Evolutionary conservation across 306 rosid species (phyloP).

Genomic region (Vigna hirtella): DNA sequence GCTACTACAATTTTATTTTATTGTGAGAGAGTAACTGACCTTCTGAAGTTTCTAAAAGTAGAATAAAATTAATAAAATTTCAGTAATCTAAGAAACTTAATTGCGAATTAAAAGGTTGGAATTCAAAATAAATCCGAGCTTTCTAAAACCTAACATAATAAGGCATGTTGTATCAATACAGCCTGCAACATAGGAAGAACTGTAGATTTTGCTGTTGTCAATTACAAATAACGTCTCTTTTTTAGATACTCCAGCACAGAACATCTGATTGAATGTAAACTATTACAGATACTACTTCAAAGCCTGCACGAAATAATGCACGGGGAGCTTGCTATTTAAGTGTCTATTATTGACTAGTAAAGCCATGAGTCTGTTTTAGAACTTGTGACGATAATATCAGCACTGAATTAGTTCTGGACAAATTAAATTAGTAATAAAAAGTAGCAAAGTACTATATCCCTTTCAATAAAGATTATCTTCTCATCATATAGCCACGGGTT

Average conservation of each 20-base stretch:
- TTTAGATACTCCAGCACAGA: neutral
- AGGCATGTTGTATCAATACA: neutral
- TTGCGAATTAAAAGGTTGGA: conserved; percentile 21
- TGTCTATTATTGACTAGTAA: neutral
- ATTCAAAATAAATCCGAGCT: conserved; percentile 12
- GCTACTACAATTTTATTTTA: neutral
- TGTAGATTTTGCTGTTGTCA: neutral
- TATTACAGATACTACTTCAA: conserved; percentile 1
- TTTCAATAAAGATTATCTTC: neutral
- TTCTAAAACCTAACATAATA: neutral
- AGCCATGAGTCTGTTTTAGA: neutral
- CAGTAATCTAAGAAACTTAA: neutral
- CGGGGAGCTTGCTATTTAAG: too few relatives aligned
- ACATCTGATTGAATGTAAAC: neutral
- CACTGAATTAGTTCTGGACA: too few relatives aligned
- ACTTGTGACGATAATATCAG: neutral
- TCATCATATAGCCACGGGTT: neutral
- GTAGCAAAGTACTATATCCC: neutral
- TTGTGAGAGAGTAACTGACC: conserved; percentile 8
- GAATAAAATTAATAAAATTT: neutral
- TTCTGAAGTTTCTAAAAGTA: neutral
- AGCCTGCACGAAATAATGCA: neutral
- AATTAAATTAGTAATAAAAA: too few relatives aligned
- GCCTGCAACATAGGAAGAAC: neutral
- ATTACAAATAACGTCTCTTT: neutral